Evolutionary conservation across 2,329 filamentous ascomycete genomes (phyloP), one percentile per base, ranked within the genome.

Genomic region (Stagonosporopsis tanaceti): DNA sequence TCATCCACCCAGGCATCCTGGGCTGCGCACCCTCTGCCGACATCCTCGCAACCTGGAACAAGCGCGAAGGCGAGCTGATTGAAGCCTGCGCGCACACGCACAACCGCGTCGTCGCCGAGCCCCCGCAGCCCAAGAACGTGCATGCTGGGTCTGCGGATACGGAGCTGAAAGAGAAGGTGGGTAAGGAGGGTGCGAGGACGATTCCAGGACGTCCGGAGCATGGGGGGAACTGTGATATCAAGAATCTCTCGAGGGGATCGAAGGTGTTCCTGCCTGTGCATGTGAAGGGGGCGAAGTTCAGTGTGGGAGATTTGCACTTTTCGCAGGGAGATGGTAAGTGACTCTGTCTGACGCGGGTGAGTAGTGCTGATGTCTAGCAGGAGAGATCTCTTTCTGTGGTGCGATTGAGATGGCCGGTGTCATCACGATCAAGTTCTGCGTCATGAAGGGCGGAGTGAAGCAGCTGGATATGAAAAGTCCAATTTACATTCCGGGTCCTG

Each of bases 341-440:
- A n/a, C 4, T 3, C 3, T 8, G 22, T 2, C 24, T 12, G 17
- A 12, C 17, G 4, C 11, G n/a, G 25, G 17, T 17, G 24, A 30
- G 2, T 20, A 25, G 15, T n/a, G 25, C 40, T 42, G 9, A 45
- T 22, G 15, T 27, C 5, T n/a, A 30, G 34, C 20, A 30, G 50
- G 50, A 12, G 50, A 97, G 74, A 96, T 97, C 58, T 92, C 88
- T 2, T 97, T 83, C 69, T 83, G 81, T 47, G 76, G 76, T 20
- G 93, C 93, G 6, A 97, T 97, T 68, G 93, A 97, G 76, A 97
- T 97, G 91, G 92, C 93, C 0, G 93, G 93, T 4, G 81, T 92
- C 40, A 96, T 97, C 66, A 97, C 93, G 2, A 85, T 97, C 76
- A 96, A 95, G 69, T 93, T 96, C 81, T 88, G 86, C 47, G 90